These are phyloP conservation scores for Aplosporella prunicola DNA, from an alignment of 2,329 filamentous ascomycete species.

Conservation along the genomic window DNA sequence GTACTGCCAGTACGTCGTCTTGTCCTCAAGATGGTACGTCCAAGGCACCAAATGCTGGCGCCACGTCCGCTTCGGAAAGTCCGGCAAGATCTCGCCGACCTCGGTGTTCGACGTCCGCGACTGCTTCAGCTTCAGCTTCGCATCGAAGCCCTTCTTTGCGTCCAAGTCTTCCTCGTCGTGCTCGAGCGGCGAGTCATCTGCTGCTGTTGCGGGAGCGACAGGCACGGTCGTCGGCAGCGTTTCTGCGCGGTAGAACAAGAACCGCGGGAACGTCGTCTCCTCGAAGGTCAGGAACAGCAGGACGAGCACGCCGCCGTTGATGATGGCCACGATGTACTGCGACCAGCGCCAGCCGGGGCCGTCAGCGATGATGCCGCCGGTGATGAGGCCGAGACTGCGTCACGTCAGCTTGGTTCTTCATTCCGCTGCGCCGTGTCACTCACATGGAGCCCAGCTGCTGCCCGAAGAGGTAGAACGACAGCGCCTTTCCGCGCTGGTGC, in stretches of 20 bases:
- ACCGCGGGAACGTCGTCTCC: slow-evolving; percentile 28
- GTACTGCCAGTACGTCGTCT: slow-evolving; percentile 31
- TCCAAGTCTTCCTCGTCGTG: too few species aligned
- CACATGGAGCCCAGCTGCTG: slow-evolving; percentile 31
- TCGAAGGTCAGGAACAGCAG: slow-evolving; percentile 23
- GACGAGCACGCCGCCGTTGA: slow-evolving; percentile 14
- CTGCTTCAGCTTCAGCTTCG: background rate
- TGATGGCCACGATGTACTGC: slow-evolving; percentile 25
- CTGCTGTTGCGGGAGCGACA: background rate
- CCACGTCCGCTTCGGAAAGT: slow-evolving; percentile 14
- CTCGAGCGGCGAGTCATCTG: background rate
- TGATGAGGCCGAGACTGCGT: slow-evolving; percentile 23
- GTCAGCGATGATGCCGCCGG: slow-evolving; percentile 28
- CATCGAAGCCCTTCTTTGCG: background rate
- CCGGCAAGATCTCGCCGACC: slow-evolving; percentile 7
- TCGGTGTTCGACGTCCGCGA: slow-evolving; percentile 3
- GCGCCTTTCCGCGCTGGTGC: slow-evolving; percentile 28
- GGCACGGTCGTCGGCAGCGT: background rate
- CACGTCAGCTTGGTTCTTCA: background rate
- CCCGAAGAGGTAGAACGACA: slow-evolving; percentile 32
- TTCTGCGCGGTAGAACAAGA: slow-evolving; percentile 16
- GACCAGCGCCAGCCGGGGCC: slow-evolving; percentile 28
- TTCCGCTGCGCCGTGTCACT: background rate
- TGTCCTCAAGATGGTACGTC: slow-evolving; percentile 24
- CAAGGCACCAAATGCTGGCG: slow-evolving; percentile 16